Percentiles rank a stretch among this genome's conserved stretches.
Evolutionary conservation across 192 early-diverging fungal species (phyloP).

Genomic region (Oehlia diaphana): DNA sequence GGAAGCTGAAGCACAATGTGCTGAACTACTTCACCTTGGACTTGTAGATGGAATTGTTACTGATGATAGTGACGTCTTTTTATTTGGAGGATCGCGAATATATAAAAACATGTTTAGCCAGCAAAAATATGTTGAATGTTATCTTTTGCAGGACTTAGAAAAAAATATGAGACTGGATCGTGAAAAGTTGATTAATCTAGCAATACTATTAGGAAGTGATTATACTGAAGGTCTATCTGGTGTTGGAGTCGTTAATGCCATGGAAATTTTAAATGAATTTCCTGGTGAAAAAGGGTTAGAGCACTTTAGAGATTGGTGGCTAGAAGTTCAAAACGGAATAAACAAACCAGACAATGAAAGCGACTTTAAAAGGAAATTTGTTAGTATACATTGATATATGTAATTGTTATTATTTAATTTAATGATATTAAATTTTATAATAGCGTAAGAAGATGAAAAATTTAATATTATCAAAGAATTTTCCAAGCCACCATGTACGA

Average conservation of each 20-base stretch:
- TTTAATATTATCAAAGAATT: constrained; percentile 68
- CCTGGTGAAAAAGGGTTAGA: constrained; percentile 48
- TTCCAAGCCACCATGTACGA: constrained; percentile 76
- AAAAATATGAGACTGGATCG: constrained; percentile 67
- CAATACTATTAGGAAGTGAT: constrained; percentile 94
- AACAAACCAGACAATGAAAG: not conserved
- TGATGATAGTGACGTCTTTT: constrained; percentile 95
- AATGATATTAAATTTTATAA: not conserved
- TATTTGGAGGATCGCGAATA: constrained; percentile 82
- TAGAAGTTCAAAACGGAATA: constrained; percentile 45
- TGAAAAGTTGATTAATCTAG: constrained; percentile 76
- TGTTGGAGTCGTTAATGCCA: constrained; percentile 81
- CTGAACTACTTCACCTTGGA: constrained; percentile 52
- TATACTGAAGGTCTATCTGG: constrained; percentile 91
- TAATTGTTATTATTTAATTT: constrained; percentile 1
- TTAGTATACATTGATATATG: constrained; percentile 28
- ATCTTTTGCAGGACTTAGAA: constrained; percentile 62
- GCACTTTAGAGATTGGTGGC: constrained; percentile 61
- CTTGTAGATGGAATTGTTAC: constrained; percentile 95
- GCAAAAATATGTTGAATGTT: constrained; percentile 87
- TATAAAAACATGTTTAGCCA: constrained; percentile 95
- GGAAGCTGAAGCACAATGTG: constrained; percentile 99
- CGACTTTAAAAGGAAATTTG: constrained; percentile 42
- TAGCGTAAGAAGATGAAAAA: constrained; percentile 64
- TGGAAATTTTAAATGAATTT: constrained; percentile 88